phyloP scores from a whole-genome alignment of 2,329 filamentous ascomycete genomes.

The Periconia digitata region DNA sequence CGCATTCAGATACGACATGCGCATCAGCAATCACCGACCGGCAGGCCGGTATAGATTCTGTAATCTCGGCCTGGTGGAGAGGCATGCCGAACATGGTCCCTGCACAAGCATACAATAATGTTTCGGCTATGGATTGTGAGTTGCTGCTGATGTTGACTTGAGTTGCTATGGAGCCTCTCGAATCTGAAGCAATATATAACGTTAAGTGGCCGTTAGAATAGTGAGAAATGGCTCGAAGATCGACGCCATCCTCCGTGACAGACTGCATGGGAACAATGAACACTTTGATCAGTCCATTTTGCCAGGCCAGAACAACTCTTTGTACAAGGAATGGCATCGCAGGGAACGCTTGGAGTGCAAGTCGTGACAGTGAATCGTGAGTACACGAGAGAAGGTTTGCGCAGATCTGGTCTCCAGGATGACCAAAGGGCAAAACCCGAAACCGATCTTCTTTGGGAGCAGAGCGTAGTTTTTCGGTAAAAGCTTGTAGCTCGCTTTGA shows the following conservation, averaged over 20 bases:
- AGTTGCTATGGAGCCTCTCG: constrained; percentile 19
- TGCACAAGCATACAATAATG: constrained; percentile 35
- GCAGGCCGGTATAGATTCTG: constrained; percentile 37
- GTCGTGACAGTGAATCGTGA: constrained; percentile 34
- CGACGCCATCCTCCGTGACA: constrained; percentile 29
- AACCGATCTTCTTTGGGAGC: constrained; percentile 48
- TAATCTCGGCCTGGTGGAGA: constrained; percentile 34
- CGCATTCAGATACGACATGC: constrained; percentile 35
- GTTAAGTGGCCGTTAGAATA: constrained; percentile 31
- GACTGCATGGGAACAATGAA: constrained; percentile 39
- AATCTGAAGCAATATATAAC: constrained; percentile 36
- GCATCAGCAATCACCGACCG: constrained; percentile 16
- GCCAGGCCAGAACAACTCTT: constrained; percentile 35
- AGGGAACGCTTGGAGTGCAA: constrained; percentile 50
- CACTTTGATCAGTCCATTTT: constrained; percentile 33
- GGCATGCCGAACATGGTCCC: constrained; percentile 38
- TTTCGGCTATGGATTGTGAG: constrained; percentile 37
- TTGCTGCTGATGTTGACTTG: constrained; percentile 39
- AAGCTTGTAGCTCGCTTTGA: constrained; percentile 53
- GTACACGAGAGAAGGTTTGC: constrained; percentile 44
- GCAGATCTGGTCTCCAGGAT: constrained; percentile 50
- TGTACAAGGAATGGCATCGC: constrained; percentile 35
- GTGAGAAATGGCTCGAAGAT: constrained; percentile 42
- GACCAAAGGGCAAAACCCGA: constrained; percentile 42
- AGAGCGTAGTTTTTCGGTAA: constrained; percentile 47